Conservation (phyloP, 306 rosid species). For the Acmispon strigosus region DNA sequence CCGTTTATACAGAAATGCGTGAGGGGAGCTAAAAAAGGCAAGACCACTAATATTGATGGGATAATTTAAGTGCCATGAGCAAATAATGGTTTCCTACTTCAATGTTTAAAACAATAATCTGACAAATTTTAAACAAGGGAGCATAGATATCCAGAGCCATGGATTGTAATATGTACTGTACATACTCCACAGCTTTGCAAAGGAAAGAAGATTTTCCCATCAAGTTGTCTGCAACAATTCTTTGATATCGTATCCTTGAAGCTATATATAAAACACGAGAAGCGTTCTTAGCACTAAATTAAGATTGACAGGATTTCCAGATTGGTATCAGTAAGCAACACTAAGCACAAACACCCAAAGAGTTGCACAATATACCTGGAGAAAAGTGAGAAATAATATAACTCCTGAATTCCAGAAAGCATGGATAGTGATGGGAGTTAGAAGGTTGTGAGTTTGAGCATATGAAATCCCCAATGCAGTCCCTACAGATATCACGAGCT, state of each 20-base stretch:
- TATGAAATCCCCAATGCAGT: conserved; percentile 85
- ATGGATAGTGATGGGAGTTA: conserved; percentile 94
- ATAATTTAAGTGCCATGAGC: too few relatives aligned
- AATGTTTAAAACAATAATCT: not conserved
- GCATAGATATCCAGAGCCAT: conserved; percentile 1
- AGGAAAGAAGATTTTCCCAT: conserved; percentile 20
- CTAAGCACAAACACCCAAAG: not conserved
- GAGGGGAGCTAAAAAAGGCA: too few relatives aligned
- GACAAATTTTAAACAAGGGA: not conserved
- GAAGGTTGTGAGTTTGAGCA: conserved; percentile 94
- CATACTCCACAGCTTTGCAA: conserved; percentile 18
- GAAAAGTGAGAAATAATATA: conserved; percentile 77
- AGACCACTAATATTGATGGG: too few relatives aligned
- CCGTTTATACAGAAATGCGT: too few relatives aligned
- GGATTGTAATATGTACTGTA: conserved; percentile 8
- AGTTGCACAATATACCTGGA: conserved; percentile 47
- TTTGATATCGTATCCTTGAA: conserved; percentile 95
- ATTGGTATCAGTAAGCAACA: not conserved
- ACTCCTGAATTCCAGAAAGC: conserved; percentile 97
- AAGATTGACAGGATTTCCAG: not conserved
- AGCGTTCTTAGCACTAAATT: conserved; percentile 9
- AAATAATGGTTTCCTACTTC: too few relatives aligned
- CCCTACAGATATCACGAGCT: conserved; percentile 40
- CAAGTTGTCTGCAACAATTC: conserved; percentile 80
- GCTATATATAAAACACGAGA: conserved; percentile 35